phyloP scores from a whole-genome alignment of 148 eudicot species.

The Diospyros kaki region DNA sequence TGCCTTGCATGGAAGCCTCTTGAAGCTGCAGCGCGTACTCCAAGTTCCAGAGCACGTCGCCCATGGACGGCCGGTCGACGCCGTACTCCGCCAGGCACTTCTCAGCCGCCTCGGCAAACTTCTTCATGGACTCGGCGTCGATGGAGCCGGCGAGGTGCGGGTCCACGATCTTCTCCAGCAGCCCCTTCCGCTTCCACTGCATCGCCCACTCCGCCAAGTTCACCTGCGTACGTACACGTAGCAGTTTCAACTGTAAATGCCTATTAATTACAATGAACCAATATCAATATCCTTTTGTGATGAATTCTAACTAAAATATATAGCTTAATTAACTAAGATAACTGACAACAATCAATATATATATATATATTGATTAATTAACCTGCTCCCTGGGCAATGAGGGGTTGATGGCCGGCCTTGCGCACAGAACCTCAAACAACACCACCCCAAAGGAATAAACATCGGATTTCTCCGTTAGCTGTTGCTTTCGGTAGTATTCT shows the following conservation, averaged over 20 bases:
- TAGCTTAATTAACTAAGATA: too few relatives aligned
- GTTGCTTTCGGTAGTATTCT: constrained; percentile 41
- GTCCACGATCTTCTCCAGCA: constrained; percentile 37
- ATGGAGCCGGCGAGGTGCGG: constrained; percentile 23
- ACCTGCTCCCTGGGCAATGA: constrained; percentile 37
- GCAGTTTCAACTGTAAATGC: too few relatives aligned
- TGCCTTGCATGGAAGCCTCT: constrained; percentile 27
- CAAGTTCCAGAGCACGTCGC: constrained; percentile 48
- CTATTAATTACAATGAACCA: too few relatives aligned
- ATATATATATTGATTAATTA: too few relatives aligned
- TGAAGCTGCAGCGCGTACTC: constrained; percentile 45
- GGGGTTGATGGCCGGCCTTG: constrained; percentile 38
- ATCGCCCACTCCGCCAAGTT: constrained; percentile 50
- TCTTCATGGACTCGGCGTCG: constrained; percentile 38
- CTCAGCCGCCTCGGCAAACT: constrained; percentile 56
- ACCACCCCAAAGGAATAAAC: constrained; percentile 46
- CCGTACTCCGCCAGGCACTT: constrained; percentile 78
- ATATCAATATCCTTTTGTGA: too few relatives aligned
- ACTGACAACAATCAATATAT: too few relatives aligned
- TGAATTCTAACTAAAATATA: too few relatives aligned
- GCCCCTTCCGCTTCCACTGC: constrained; percentile 46
- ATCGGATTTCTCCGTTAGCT: constrained; percentile 39
- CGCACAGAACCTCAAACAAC: constrained; percentile 37
- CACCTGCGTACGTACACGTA: constrained; percentile 9
- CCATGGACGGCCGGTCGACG: constrained; percentile 44